Percentiles rank a stretch among this genome's conserved stretches.
These are phyloP conservation scores for Ustilago curta DNA, from an alignment of 1,284 basidiomycete genomes.

Conservation along the genomic window DNA sequence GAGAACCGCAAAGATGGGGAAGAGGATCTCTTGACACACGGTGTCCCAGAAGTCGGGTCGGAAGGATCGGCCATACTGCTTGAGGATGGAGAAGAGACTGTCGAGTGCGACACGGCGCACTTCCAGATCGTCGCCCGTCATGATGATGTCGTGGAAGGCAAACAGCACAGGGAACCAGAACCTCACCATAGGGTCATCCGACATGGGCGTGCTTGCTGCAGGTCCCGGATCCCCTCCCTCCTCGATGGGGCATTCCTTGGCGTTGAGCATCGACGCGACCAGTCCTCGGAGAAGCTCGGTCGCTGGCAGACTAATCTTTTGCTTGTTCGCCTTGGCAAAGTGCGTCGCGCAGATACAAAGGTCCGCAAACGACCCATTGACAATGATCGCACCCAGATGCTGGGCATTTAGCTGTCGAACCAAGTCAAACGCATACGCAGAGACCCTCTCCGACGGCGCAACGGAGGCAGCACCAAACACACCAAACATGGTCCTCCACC, in stretches of 20 bases:
- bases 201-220: slow-evolving; percentile 50
- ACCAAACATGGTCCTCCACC: slow-evolving; percentile 99
- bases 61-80: slow-evolving; percentile 87
- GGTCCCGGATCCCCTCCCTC: slow-evolving; percentile 55
- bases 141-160: slow-evolving; percentile 98
- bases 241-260: slow-evolving; percentile 56
- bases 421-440: slow-evolving; percentile 94
- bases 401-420: slow-evolving; percentile 90
- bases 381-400: slow-evolving; percentile 90
- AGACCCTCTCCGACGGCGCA: slow-evolving; percentile 92
- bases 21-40: slow-evolving; percentile 94
- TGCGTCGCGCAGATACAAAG: slow-evolving; percentile 97
- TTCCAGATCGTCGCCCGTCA: slow-evolving; percentile 99
- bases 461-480: slow-evolving; percentile 96
- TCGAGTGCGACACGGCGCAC: slow-evolving; percentile 88
- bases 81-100: slow-evolving; percentile 92
- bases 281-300: slow-evolving; percentile 91
- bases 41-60: slow-evolving; percentile 96
- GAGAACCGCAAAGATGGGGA: slow-evolving; percentile 97
- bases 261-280: slow-evolving; percentile 83
- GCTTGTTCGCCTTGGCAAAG: slow-evolving; percentile 98
- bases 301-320: slow-evolving; percentile 94
- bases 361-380: slow-evolving; percentile 93
- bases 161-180: slow-evolving; percentile 98
- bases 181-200: slow-evolving; percentile 63